A percentile compares a stretch with the other conserved stretches of the same genome.
Evolutionary conservation across 2,329 filamentous ascomycete species (phyloP).

Genomic region (Raffaelea arxii): DNA sequence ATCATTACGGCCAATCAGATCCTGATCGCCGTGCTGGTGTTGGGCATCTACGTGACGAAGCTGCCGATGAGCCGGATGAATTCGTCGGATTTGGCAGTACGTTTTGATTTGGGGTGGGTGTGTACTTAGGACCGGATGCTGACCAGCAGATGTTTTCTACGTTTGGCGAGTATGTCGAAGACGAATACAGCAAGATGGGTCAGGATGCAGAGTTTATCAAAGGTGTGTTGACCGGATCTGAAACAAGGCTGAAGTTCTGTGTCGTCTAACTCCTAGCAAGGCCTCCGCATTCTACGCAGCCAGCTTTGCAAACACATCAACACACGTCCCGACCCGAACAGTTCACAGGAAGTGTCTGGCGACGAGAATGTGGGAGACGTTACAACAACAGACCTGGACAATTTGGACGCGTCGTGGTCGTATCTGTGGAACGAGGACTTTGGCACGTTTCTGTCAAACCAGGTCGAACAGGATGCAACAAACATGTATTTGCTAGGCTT

Average conservation of each 20-base stretch:
- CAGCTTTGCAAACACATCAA: slow-evolving; percentile 1
- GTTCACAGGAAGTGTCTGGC: not conserved
- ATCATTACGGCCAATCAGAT: slow-evolving; percentile 6
- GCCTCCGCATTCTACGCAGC: not conserved
- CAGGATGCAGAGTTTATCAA: not conserved
- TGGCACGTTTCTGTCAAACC: not conserved
- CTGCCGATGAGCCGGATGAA: slow-evolving; percentile 6
- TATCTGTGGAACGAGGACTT: slow-evolving; percentile 9
- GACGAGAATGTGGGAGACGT: not conserved
- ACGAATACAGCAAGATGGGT: not conserved
- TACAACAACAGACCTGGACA: not conserved
- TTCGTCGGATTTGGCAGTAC: slow-evolving; percentile 2
- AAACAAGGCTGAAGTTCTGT: too few species aligned
- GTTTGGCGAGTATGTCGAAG: slow-evolving; percentile 3
- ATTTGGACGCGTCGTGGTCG: slow-evolving; percentile 8
- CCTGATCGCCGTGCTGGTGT: slow-evolving; percentile 4
- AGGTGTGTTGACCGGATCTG: too few species aligned
- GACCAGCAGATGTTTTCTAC: slow-evolving; percentile 5
- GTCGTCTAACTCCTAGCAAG: too few species aligned
- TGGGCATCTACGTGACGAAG: slow-evolving; percentile 7
- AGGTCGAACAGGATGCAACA: not conserved
- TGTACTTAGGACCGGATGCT: too few species aligned
- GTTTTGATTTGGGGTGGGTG: too few species aligned
- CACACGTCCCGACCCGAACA: not conserved
- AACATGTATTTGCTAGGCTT: slow-evolving; percentile 8